Evolutionary conservation across 768 basidiomycete genomes (phyloP), one percentile per base, ranked within the genome.

Genomic region (Suillus luteus): DNA sequence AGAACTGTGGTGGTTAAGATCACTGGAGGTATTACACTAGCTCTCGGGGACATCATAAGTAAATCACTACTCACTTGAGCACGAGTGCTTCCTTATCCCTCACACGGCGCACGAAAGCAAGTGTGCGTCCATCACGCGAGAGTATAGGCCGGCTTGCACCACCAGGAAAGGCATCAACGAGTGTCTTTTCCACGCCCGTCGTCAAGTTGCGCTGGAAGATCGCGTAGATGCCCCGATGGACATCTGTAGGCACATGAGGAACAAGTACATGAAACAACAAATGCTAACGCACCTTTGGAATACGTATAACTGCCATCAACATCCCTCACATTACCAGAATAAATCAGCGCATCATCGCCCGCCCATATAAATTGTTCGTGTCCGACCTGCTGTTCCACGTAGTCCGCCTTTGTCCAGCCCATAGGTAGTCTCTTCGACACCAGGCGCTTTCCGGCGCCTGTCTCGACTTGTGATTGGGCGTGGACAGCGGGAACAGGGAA

Each of bases 101-200:
- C 27, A 89, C 86, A 19, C 90, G 84, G 46, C 89, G 84, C 46
- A 92, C 87, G 68, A 91, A 92, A 1, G 90, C 90, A 14, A 92
- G 80, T 1, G 90, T 91, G 48, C 84, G 81, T 1, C 84, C 79
- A 71, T 91, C 89, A 33, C 82, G 82, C 24, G 90, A 91, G 10
- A 91, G 76, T 64, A 88, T 88, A 31, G 90, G 90, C 59, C 88
- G 80, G 67, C 81, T 89, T 6, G 90, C 90, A n/a, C 90, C 90
- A 24, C 90, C 90, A 0, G 90, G 88, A 62, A 72, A 82, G 0
- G 84, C 74, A 59, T 77, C 73, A 0, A 89, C 88, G 0, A 92
- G 74, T 1, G 79, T 80, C 43, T 82, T 79, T 4, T 85, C 85
- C 11, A 73, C 65, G 5, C 81, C 79, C 0, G 82, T 83, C 0